Percentiles rank a stretch among this genome's conserved stretches.
Evolutionary conservation across 176 grass and related monocot genomes (phyloP).

Genomic region (Avena atlantica): DNA sequence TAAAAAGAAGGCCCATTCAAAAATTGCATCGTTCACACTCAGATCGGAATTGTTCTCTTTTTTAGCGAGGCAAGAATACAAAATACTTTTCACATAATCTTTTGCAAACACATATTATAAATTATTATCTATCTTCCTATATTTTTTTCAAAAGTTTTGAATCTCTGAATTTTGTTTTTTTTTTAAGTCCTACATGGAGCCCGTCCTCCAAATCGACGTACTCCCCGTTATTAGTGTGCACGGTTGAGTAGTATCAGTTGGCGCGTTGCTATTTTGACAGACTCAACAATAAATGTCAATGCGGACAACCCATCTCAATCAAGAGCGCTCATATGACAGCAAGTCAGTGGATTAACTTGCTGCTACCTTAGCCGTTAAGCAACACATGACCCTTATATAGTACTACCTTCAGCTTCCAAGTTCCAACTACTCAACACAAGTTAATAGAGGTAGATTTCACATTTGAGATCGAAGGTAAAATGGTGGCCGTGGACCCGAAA

Average conservation of each 20-base stretch:
- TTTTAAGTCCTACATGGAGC: too few relatives aligned
- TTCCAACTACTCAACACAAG: neutral
- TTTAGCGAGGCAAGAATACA: too few relatives aligned
- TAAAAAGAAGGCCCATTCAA: too few relatives aligned
- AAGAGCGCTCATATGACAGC: neutral
- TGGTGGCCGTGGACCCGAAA: constrained; percentile 45
- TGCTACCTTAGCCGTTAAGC: constrained; percentile 48
- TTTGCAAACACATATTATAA: too few relatives aligned
- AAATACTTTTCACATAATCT: too few relatives aligned
- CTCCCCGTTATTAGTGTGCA: neutral
- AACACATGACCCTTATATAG: constrained; percentile 10
- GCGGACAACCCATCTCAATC: constrained; percentile 2
- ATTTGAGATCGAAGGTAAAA: constrained; percentile 14
- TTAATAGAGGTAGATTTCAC: neutral
- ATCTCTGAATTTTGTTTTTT: too few relatives aligned
- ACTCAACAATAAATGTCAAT: neutral
- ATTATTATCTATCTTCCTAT: too few relatives aligned
- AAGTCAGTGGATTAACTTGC: constrained; percentile 3
- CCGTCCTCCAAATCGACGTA: too few relatives aligned
- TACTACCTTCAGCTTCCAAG: neutral
- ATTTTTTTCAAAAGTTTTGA: too few relatives aligned
- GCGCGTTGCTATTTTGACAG: neutral
- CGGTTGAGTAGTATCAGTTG: constrained; percentile 7
- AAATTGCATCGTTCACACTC: too few relatives aligned
- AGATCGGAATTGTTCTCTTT: too few relatives aligned